Conservation (phyloP, 2,329 filamentous ascomycete species). For the Lecanicillium sp. region DNA sequence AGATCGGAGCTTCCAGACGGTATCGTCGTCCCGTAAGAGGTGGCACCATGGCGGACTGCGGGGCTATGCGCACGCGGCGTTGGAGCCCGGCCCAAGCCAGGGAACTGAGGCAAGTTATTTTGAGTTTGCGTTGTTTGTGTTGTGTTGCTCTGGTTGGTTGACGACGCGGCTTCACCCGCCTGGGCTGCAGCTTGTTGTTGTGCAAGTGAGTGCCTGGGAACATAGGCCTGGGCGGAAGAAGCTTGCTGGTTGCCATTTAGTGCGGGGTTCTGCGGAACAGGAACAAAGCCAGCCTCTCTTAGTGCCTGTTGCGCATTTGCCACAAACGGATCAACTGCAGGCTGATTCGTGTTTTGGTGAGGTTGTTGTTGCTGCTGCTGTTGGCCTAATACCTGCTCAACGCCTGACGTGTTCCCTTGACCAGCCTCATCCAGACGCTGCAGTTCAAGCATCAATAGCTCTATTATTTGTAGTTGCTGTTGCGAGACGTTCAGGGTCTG, state of each 20-base stretch:
- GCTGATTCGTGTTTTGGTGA: too few species aligned
- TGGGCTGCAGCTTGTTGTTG: conserved; percentile 6
- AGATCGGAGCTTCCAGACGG: conserved; percentile 54
- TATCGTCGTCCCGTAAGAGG: conserved; percentile 40
- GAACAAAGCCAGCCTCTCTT: too few species aligned
- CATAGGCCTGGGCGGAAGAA: too few species aligned
- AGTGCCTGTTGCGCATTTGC: too few species aligned
- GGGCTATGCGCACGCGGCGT: conserved; percentile 20
- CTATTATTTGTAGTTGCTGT: conserved; percentile 6
- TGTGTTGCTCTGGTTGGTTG: background rate
- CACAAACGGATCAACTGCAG: too few species aligned
- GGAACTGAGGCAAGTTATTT: conserved; percentile 12
- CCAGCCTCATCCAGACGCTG: conserved; percentile 2
- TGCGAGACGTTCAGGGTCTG: conserved; percentile 5
- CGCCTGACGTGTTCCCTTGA: background rate
- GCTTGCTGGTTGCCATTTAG: too few species aligned
- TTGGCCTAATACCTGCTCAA: too few species aligned
- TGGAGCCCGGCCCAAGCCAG: conserved; percentile 1
- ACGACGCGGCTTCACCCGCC: conserved; percentile 11
- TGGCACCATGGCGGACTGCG: conserved; percentile 38
- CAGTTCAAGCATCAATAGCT: conserved; percentile 5
- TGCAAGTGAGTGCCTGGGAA: too few species aligned
- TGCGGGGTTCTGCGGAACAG: too few species aligned
- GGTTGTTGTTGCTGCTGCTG: too few species aligned
- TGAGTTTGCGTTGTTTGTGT: conserved; percentile 6